phyloP scores from a whole-genome alignment of 1,284 basidiomycete genomes.

The Rhodotorula sp. region DNA sequence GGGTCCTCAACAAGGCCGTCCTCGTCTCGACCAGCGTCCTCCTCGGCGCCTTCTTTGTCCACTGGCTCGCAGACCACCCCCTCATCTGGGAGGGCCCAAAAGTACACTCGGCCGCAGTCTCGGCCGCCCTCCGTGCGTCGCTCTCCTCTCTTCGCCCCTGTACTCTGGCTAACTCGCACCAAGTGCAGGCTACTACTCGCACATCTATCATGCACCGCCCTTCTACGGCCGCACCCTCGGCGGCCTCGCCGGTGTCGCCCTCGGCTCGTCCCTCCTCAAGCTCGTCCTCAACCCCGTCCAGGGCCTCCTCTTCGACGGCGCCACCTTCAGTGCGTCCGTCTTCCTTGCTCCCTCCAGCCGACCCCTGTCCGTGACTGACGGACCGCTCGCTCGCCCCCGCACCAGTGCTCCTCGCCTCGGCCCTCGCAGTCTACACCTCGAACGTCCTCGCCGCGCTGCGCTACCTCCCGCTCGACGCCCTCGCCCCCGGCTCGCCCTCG shows the following conservation, averaged over 20 bases:
- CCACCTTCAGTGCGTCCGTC: conserved; percentile 19
- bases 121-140: conserved; percentile 9
- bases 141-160: neutral
- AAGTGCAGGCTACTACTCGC: conserved; percentile 27
- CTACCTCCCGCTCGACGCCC: conserved; percentile 34
- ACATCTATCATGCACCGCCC: conserved; percentile 22
- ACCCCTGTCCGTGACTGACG: neutral
- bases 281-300: conserved; percentile 23
- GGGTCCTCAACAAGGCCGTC: conserved; percentile 26
- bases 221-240: conserved; percentile 23
- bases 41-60: conserved; percentile 28
- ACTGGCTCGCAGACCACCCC: conserved; percentile 29
- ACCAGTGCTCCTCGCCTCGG: conserved; percentile 31
- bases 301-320: conserved; percentile 38
- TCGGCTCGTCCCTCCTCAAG: conserved; percentile 11
- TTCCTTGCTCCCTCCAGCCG: too few relatives aligned
- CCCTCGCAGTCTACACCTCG: conserved; percentile 27
- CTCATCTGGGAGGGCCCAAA: conserved; percentile 31
- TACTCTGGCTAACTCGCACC: neutral
- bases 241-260: conserved; percentile 8
- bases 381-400: neutral
- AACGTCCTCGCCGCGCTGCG: conserved; percentile 39
- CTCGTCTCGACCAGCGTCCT: conserved; percentile 17
- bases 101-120: neutral
- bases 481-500: conserved; percentile 1